phyloP scores from a whole-genome alignment of 805 yeast species.

The Teunomyces pallodes region DNA sequence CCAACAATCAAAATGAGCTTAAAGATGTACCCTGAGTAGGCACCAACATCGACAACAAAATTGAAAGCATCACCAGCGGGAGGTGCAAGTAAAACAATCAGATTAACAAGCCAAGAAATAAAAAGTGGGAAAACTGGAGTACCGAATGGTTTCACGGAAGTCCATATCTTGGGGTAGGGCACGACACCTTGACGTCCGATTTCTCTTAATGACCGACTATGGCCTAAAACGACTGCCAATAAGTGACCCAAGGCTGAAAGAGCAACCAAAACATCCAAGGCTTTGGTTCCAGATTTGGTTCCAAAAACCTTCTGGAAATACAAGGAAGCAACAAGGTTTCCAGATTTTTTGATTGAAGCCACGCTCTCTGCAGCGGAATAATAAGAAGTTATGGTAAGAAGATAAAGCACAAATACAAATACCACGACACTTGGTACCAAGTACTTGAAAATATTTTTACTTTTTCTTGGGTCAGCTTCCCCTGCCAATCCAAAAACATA shows the following conservation, averaged over 20 bases:
- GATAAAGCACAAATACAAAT: conserved; percentile 29
- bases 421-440: conserved; percentile 31
- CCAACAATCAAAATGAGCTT: conserved; percentile 26
- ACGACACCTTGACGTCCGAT: conserved; percentile 35
- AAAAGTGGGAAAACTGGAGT: conserved; percentile 27
- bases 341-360: conserved; percentile 24
- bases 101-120: conserved; percentile 23
- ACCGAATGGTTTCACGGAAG: conserved; percentile 29
- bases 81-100: conserved; percentile 29
- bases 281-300: conserved; percentile 21
- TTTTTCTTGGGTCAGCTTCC: conserved; percentile 24
- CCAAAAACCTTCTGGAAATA: conserved; percentile 33
- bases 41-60: conserved; percentile 30
- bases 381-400: conserved; percentile 30
- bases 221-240: conserved; percentile 26
- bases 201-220: conserved; percentile 30
- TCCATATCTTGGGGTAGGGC: conserved; percentile 28
- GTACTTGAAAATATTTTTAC: conserved; percentile 22
- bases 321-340: conserved; percentile 27
- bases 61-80: conserved; percentile 36
- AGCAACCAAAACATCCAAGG: conserved; percentile 26
- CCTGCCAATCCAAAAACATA: conserved; percentile 40
- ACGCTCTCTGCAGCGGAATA: conserved; percentile 25
- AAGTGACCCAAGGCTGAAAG: conserved; percentile 33
- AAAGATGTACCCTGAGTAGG: conserved; percentile 28